Conservation (phyloP, 306 rosid genomes). For the Quercus rubra region DNA sequence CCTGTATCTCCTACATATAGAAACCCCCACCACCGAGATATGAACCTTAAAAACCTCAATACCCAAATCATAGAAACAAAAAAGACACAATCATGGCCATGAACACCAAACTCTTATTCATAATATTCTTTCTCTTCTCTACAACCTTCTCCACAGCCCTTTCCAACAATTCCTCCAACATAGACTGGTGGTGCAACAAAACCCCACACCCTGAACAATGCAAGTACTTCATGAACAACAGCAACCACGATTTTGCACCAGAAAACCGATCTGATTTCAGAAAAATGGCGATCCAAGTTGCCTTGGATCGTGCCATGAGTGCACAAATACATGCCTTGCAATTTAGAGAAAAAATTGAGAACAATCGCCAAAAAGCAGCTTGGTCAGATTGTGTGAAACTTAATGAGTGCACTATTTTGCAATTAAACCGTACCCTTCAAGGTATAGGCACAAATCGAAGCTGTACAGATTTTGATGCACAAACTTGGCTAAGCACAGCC, state of each 20-base stretch:
- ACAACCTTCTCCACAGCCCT: slow-evolving; percentile 34
- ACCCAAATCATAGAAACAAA: slow-evolving; percentile 19
- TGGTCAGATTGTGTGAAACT: slow-evolving; percentile 64
- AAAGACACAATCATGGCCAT: slow-evolving; percentile 14
- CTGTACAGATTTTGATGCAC: slow-evolving; percentile 63
- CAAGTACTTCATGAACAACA: slow-evolving; percentile 45
- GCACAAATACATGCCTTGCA: slow-evolving; percentile 20
- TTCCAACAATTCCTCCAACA: slow-evolving; percentile 35
- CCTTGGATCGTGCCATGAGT: slow-evolving; percentile 42
- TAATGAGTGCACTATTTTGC: slow-evolving; percentile 47
- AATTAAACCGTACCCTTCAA: slow-evolving; percentile 54
- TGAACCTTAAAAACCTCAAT: slow-evolving; percentile 17
- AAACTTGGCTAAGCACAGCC: slow-evolving; percentile 94
- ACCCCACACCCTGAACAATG: slow-evolving; percentile 80
- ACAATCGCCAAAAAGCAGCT: slow-evolving; percentile 36
- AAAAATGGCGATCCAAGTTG: slow-evolving; percentile 31
- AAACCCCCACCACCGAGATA: slow-evolving; percentile 8
- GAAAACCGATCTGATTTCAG: slow-evolving; percentile 53
- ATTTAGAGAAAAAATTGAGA: slow-evolving; percentile 6
- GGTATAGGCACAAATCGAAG: slow-evolving; percentile 17
- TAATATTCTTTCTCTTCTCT: slow-evolving; percentile 21
- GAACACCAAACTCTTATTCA: slow-evolving; percentile 16
- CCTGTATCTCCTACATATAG: slow-evolving; percentile 25
- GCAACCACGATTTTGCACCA: slow-evolving; percentile 13
- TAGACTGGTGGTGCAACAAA: slow-evolving; percentile 70